Conservation (phyloP, 2,329 filamentous ascomycete genomes). For the Aspergillus ustus region DNA sequence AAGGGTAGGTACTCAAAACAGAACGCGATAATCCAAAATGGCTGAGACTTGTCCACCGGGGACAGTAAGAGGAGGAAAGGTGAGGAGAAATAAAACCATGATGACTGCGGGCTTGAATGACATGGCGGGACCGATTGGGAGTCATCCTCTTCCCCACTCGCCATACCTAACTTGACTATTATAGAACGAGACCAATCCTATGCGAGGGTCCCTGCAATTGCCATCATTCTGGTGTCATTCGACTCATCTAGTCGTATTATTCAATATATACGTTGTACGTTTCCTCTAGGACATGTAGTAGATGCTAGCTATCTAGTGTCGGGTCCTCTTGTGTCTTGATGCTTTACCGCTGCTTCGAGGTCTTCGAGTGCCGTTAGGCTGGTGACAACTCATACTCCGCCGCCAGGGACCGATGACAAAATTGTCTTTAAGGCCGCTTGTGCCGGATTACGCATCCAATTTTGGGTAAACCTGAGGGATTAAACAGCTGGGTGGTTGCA, state of each 20-base stretch:
- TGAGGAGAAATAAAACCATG: slow-evolving; percentile 15
- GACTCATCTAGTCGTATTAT: neutral
- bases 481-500: neutral
- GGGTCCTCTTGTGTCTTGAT: neutral
- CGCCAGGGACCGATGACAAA: neutral
- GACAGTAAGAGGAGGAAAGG: slow-evolving; percentile 18
- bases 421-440: neutral
- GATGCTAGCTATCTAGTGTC: neutral
- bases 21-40: neutral
- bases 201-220: neutral
- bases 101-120: slow-evolving; percentile 3
- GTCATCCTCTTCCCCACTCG: slow-evolving; percentile 14
- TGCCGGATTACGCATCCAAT: neutral
- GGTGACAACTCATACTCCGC: slow-evolving; percentile 8
- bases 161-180: slow-evolving; percentile 3
- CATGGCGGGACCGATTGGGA: neutral
- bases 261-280: no score
- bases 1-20: neutral
- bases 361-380: neutral
- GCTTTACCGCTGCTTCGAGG: neutral
- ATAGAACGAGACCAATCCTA: neutral
- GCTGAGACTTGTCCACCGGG: slow-evolving; percentile 12
- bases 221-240: slow-evolving; percentile 8
- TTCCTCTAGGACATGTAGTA: no score
- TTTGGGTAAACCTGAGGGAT: neutral